Conservation (phyloP, 805 yeast genomes). For the Candida vartiovaarae region DNA sequence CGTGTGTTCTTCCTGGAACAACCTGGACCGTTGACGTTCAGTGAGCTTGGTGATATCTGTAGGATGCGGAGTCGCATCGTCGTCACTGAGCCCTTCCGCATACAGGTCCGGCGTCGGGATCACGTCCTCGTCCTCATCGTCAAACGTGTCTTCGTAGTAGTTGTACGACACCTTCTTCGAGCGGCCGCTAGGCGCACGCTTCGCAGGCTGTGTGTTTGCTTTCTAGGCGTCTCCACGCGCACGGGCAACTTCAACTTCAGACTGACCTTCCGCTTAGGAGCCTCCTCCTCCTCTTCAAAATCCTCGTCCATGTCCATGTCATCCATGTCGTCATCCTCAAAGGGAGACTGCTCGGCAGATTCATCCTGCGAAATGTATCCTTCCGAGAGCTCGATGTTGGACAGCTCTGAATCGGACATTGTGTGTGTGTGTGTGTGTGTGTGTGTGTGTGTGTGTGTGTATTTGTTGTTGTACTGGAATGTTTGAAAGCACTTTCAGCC, state of each 20-base stretch:
- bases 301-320: conserved; percentile 10
- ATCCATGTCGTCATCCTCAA: conserved; percentile 6
- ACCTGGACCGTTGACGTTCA: conserved; percentile 22
- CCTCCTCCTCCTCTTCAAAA: conserved; percentile 13
- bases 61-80: not conserved
- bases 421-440: no score
- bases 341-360: not conserved
- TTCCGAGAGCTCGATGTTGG: conserved; percentile 6
- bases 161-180: conserved; percentile 5
- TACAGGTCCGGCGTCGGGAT: not conserved
- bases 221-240: not conserved
- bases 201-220: conserved; percentile 1
- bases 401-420: conserved; percentile 17
- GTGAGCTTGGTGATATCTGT: conserved; percentile 24
- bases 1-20: conserved; percentile 2
- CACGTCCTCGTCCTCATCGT: conserved; percentile 6
- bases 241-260: conserved; percentile 14
- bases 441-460: no score
- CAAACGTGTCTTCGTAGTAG: conserved; percentile 4
- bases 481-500: no score
- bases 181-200: conserved; percentile 2
- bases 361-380: conserved; percentile 2
- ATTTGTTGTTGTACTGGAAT: no score
- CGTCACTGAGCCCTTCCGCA: not conserved
- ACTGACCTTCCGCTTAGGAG: conserved; percentile 9